Percentiles rank a stretch among this genome's conserved stretches.
Conservation (phyloP, 495 filamentous ascomycete species). For the Xylaria flabelliformis region DNA sequence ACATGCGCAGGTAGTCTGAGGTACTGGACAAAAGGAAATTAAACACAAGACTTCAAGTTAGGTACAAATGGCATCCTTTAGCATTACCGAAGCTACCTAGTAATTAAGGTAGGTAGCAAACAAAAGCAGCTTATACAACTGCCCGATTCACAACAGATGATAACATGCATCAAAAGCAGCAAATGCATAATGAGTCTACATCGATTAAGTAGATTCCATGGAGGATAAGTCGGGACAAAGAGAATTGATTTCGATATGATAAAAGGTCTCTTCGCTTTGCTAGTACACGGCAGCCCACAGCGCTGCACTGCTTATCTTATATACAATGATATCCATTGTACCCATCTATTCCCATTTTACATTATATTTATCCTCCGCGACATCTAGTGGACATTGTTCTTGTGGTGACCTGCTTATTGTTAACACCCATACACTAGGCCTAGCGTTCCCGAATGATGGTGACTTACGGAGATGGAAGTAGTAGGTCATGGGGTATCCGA, state of each 20-base stretch:
- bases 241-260: slow-evolving; percentile 33
- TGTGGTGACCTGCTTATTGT: slow-evolving; percentile 83
- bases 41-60: too few species aligned
- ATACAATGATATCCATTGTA: slow-evolving; percentile 48
- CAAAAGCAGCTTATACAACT: not conserved
- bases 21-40: not conserved
- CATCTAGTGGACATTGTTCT: slow-evolving; percentile 95
- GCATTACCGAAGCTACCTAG: too few species aligned
- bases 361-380: slow-evolving; percentile 4
- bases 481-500: slow-evolving; percentile 97
- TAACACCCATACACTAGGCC: slow-evolving; percentile 20
- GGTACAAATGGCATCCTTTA: not conserved
- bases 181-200: not conserved
- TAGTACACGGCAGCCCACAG: slow-evolving; percentile 38
- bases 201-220: not conserved
- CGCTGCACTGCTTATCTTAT: slow-evolving; percentile 44
- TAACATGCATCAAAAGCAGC: not conserved
- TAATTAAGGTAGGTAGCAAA: not conserved
- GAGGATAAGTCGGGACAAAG: slow-evolving; percentile 23
- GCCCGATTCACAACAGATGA: not conserved
- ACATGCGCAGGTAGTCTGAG: not conserved
- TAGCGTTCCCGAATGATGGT: not conserved
- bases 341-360: slow-evolving; percentile 19
- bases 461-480: slow-evolving; percentile 98
- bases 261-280: slow-evolving; percentile 34